phyloP scores from a whole-genome alignment of 2,329 filamentous ascomycete species.

The Diaporthe caulivora region DNA sequence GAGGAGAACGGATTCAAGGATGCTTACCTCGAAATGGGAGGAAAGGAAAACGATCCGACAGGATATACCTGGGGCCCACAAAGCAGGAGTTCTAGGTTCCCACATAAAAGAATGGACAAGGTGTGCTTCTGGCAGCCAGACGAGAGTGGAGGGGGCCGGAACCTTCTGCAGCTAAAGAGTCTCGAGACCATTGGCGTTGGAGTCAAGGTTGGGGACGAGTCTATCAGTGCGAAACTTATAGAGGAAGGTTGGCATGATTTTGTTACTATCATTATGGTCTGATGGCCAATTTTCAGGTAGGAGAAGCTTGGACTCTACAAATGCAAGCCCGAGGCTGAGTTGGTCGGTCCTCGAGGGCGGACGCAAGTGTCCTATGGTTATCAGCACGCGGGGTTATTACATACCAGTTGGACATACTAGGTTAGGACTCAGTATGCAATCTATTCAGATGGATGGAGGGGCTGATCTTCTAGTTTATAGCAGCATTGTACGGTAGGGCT shows the following conservation, averaged over 20 bases:
- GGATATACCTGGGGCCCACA: slow-evolving; percentile 70
- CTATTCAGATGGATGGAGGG: too few relatives aligned
- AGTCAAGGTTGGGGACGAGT: slow-evolving; percentile 53
- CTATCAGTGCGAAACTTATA: slow-evolving; percentile 43
- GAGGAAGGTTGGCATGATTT: slow-evolving; percentile 18
- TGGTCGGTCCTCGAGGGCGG: background rate
- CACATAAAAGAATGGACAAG: slow-evolving; percentile 65
- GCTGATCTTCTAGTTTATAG: too few relatives aligned
- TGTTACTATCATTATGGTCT: slow-evolving; percentile 34
- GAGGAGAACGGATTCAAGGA: slow-evolving; percentile 61
- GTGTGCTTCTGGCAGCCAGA: slow-evolving; percentile 52
- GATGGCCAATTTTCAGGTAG: slow-evolving; percentile 30
- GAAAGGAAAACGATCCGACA: slow-evolving; percentile 58
- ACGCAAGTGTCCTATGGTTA: too few relatives aligned
- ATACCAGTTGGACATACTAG: too few relatives aligned
- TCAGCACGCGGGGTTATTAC: too few relatives aligned
- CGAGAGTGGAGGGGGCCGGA: background rate
- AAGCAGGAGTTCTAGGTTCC: slow-evolving; percentile 55
- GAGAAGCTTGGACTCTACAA: slow-evolving; percentile 1
- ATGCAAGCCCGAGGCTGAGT: background rate
- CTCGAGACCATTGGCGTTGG: slow-evolving; percentile 62
- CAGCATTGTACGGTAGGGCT: too few relatives aligned
- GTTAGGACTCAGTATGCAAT: too few relatives aligned
- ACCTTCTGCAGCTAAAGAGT: slow-evolving; percentile 41
- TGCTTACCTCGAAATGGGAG: slow-evolving; percentile 63